These are phyloP conservation scores for Talaromyces sp. DNA, from an alignment of 2,329 filamentous ascomycete species.

Conservation along the genomic window DNA sequence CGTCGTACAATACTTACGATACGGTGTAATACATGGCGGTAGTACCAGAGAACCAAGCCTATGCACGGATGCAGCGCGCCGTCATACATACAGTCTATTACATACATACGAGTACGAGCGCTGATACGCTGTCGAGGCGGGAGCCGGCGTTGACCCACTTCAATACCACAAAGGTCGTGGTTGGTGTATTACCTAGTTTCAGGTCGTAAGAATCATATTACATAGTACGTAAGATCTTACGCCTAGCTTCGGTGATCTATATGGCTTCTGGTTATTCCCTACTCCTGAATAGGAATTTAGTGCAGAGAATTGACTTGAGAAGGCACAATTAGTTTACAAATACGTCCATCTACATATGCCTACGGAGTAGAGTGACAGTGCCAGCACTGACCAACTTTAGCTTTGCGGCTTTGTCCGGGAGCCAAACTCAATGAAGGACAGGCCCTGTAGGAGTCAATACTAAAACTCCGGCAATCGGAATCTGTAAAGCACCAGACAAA, in stretches of 20 bases:
- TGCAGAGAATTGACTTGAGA: not conserved
- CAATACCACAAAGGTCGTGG: constrained; percentile 30
- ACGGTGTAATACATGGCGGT: not conserved
- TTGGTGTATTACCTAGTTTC: constrained; percentile 37
- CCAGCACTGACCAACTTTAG: not conserved
- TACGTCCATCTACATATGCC: not conserved
- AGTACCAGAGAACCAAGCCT: not conserved
- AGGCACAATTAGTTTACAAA: not conserved
- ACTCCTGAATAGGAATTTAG: not conserved
- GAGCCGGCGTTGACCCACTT: constrained; percentile 11
- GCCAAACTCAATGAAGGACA: constrained; percentile 9
- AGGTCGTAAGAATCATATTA: not conserved
- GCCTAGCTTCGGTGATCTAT: not conserved
- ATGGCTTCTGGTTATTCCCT: not conserved
- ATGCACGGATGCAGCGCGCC: not conserved
- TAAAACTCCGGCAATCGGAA: constrained; percentile 9
- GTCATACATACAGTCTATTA: constrained; percentile 1
- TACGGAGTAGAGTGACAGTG: not conserved
- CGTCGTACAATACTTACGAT: constrained; percentile 5
- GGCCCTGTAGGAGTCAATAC: not conserved
- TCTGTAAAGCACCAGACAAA: not conserved
- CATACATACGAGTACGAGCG: not conserved
- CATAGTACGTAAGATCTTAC: not conserved
- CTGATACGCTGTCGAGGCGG: constrained; percentile 1
- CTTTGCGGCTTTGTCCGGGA: constrained; percentile 14